Evolutionary conservation across 495 filamentous ascomycete species (phyloP), one percentile per base, ranked within the genome.

Genomic region (Staphylotrichum longicolle): DNA sequence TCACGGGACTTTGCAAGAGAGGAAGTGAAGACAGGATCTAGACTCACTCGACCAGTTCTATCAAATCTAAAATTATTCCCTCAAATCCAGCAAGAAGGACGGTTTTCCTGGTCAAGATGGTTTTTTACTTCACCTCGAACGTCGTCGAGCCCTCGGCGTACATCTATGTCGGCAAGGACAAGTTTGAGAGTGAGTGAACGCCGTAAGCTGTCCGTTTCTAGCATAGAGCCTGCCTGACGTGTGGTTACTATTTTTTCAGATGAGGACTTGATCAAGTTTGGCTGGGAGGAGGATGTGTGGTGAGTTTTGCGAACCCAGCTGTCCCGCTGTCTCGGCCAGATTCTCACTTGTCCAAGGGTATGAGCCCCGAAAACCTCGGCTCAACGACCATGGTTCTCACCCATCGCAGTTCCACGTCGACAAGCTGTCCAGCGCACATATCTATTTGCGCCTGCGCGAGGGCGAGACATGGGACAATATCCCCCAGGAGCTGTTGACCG

Each of bases 111-210:
- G 37, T 2, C 9, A 55, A 56, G 10, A 98, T 98, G 94, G 94
- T 98, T 45, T 96, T 88, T 76, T 97, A 96, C 72, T 97, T 96
- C 76, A 94, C 86, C 3, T 97, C 93, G 7, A 93, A 85, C 52
- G 83, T 85, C 42, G 77, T 81, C 37, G 72, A 73, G 44, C 79
- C 87, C 20, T 87, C 95, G 2, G 94, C 92, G 32, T 91, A 86
- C 66, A 86, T 98, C 64, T 98, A 98, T 71, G 90, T 96, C 37
- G 94, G 94, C 70, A 98, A 98, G 78, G 94, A 98, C 80, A 98
- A 98, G 77, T 91, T 96, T 60, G 94, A 98, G 78, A 98, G 94
- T 97, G 82, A 68, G 87, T 64, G n/a, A 42, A 9, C 1, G 20
- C 20, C 3, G 2, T 11, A 30, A 33, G 7, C 7, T 51, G 39